Percentiles rank a stretch among this genome's conserved stretches.
phyloP scores from a whole-genome alignment of 345 rosid genomes.

The Laguncularia racemosa region DNA sequence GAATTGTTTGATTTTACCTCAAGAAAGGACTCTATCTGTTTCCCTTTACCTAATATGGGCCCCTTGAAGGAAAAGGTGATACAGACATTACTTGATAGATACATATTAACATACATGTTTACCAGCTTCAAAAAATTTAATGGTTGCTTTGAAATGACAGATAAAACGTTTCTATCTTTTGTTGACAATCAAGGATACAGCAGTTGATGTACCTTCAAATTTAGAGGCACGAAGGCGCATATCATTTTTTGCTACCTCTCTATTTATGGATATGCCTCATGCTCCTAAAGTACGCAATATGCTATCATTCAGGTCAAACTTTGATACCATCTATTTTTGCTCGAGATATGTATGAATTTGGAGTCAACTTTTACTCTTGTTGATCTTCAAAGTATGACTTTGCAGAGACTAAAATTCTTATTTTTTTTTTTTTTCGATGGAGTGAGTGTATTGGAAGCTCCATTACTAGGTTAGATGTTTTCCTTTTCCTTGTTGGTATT shows the following conservation, averaged over 20 bases:
- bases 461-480: too few species aligned
- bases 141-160: constrained; percentile 38
- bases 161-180: constrained; percentile 65
- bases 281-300: constrained; percentile 86
- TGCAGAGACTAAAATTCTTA: too few species aligned
- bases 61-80: constrained; percentile 69
- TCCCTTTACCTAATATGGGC: constrained; percentile 71
- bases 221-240: constrained; percentile 82
- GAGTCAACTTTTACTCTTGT: too few species aligned
- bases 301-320: constrained; percentile 86
- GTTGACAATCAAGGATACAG: constrained; percentile 74
- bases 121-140: not conserved
- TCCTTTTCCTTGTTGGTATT: too few species aligned
- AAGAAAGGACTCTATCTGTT: constrained; percentile 44
- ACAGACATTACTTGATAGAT: too few species aligned
- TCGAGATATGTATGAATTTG: too few species aligned
- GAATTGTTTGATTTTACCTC: constrained; percentile 62
- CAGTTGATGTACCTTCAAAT: constrained; percentile 84
- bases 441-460: too few species aligned
- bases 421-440: too few species aligned
- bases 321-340: constrained; percentile 3
- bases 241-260: constrained; percentile 93
- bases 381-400: too few species aligned
- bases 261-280: constrained; percentile 82
- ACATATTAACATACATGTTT: too few species aligned